These are phyloP conservation scores for Russula ochroleuca DNA, from an alignment of 768 basidiomycete species.

Conservation along the genomic window DNA sequence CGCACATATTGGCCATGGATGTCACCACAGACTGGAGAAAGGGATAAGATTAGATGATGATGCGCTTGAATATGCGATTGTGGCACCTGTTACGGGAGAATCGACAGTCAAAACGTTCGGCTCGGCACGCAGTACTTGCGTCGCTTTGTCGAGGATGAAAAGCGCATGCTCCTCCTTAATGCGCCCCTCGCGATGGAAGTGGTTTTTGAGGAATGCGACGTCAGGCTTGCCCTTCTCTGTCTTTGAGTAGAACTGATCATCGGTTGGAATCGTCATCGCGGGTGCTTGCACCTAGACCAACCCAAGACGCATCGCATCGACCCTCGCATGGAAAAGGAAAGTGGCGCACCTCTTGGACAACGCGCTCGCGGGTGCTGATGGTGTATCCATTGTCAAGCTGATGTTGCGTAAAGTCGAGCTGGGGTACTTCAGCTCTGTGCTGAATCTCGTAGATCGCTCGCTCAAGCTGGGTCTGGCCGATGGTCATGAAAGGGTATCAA, in stretches of 20 bases:
- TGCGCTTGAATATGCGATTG: neutral
- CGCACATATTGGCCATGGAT: conserved; percentile 99
- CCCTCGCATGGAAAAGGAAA: neutral
- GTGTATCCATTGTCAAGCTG: conserved; percentile 86
- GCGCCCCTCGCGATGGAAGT: conserved; percentile 95
- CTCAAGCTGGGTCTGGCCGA: conserved; percentile 48
- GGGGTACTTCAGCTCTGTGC: conserved; percentile 47
- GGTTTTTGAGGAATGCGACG: conserved; percentile 95
- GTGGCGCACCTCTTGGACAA: conserved; percentile 88
- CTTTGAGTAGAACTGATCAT: conserved; percentile 86
- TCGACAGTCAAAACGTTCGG: conserved; percentile 91
- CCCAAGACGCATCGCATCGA: neutral
- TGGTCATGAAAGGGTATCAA: neutral
- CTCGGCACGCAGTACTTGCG: conserved; percentile 76
- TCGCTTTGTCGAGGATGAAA: conserved; percentile 84
- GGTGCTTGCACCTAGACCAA: conserved; percentile 87
- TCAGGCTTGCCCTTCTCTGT: conserved; percentile 89
- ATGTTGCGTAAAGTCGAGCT: conserved; percentile 89
- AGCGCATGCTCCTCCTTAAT: conserved; percentile 92
- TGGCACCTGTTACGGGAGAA: conserved; percentile 89
- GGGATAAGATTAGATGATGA: conserved; percentile 1
- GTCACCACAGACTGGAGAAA: conserved; percentile 67
- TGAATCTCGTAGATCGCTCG: conserved; percentile 64
- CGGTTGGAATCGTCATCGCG: conserved; percentile 86
- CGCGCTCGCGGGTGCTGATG: conserved; percentile 91